Evolutionary conservation across 1,139 yeast genomes (phyloP).

Genomic region (Hyphopichia burtonii): DNA sequence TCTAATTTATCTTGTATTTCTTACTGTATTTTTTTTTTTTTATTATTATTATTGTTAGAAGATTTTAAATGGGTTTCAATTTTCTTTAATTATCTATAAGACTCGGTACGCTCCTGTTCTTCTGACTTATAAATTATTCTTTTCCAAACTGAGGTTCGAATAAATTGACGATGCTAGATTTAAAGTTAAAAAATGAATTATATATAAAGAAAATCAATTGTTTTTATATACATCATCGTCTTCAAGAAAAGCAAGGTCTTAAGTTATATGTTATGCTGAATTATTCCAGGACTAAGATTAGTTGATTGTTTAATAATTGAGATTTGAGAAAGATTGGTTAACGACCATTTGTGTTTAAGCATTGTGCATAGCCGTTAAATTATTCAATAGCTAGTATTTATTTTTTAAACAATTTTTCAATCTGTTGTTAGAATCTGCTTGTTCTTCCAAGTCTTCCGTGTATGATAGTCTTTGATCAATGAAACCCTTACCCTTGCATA

Average conservation of each 20-base stretch:
- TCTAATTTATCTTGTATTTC: background rate
- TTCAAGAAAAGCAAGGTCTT: too few relatives aligned
- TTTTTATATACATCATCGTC: too few relatives aligned
- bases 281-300: too few relatives aligned
- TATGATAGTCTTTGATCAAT: background rate
- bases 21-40: background rate
- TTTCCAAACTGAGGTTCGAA: too few relatives aligned
- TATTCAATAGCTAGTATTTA: background rate
- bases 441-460: background rate
- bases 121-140: background rate
- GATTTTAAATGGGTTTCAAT: background rate
- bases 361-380: background rate
- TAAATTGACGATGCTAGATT: too few relatives aligned
- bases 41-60: background rate
- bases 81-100: background rate
- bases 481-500: too few relatives aligned
- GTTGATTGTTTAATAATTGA: too few relatives aligned
- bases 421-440: background rate
- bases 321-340: too few relatives aligned
- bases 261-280: too few relatives aligned
- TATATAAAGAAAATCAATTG: too few relatives aligned
- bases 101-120: background rate
- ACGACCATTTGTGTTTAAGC: background rate
- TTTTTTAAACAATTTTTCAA: background rate
- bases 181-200: too few relatives aligned